Evolutionary conservation across 495 filamentous ascomycete species (phyloP), one percentile per base, ranked within the genome.

Genomic region (Aspergillus haitiensis): DNA sequence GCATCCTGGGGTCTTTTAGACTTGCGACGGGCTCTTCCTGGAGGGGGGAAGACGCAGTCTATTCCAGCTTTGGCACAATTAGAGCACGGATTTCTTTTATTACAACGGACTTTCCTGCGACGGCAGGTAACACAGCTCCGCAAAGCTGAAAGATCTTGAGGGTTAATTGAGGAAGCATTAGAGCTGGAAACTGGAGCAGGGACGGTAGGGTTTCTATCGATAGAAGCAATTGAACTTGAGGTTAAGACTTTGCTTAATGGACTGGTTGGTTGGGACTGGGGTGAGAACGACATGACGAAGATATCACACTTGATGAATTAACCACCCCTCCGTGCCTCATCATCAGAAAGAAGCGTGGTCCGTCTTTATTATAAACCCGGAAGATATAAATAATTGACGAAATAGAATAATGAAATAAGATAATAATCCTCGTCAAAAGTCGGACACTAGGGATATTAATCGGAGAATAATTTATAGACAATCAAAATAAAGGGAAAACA

Each of bases 91-190:
- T 80, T 75, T 45, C 84, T 78, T 72, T 96, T 96, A 76, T 97
- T 90, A 73, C 92, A 96, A 56, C 87, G 87, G 5, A 94, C 91
- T 70, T 96, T 96, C 48, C 92, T 80, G 60, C 86, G 84, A 21
- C 91, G 82, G 69, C 92, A 96, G 32, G 89, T 94, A 3, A 91
- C 84, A 71, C 92, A 96, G 62, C 89, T 92, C 56, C 91, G 82
- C 8, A 87, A 81, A 64, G 86, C 88, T 9, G 86, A 65, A 21
- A 21, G 42, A 18, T 68, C 67, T 13, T 62, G 67, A 13, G 62
- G 50, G 33, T 36, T 13, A 27, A 58, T 35, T 9, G 56, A 46
- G 4, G 48, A 33, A n/a, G 51, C 37, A 11, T 49, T 49, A 7
- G 39, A 61, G 32, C 57, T 12, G 36, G 58, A 9, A 40, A 64